phyloP scores from a whole-genome alignment of 176 grass and related monocot genomes.

The Hsuehochloa calcarea region DNA sequence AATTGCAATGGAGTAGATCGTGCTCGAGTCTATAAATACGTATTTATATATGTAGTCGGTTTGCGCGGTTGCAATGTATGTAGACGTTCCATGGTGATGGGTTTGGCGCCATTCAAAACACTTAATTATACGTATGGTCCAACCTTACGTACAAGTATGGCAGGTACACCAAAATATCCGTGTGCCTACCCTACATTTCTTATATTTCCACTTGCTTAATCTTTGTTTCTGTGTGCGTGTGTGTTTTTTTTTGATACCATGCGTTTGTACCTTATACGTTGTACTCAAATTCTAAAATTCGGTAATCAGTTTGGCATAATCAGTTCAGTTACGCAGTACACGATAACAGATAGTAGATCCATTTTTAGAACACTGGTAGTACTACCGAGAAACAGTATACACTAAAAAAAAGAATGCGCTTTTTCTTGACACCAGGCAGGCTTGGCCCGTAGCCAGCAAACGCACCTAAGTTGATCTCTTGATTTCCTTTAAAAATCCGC shows the following conservation, averaged over 20 bases:
- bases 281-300: too few relatives aligned
- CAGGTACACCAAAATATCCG: not conserved
- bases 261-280: too few relatives aligned
- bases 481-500: not conserved
- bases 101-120: not conserved
- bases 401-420: not conserved
- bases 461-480: not conserved
- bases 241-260: too few relatives aligned
- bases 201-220: not conserved
- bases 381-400: not conserved
- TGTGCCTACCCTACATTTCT: not conserved
- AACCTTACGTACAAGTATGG: not conserved
- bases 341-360: too few relatives aligned
- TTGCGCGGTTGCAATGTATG: not conserved
- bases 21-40: not conserved
- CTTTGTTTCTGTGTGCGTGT: too few relatives aligned
- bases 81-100: not conserved
- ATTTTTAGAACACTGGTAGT: too few relatives aligned
- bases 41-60: not conserved
- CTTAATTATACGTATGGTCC: not conserved
- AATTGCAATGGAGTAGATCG: not conserved
- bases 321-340: too few relatives aligned
- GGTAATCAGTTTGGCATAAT: too few relatives aligned
- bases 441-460: not conserved
- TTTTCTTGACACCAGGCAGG: not conserved